Evolutionary conservation across 2,329 filamentous ascomycete genomes (phyloP), one percentile per base, ranked within the genome.

Genomic region (Trichoderma sp.): DNA sequence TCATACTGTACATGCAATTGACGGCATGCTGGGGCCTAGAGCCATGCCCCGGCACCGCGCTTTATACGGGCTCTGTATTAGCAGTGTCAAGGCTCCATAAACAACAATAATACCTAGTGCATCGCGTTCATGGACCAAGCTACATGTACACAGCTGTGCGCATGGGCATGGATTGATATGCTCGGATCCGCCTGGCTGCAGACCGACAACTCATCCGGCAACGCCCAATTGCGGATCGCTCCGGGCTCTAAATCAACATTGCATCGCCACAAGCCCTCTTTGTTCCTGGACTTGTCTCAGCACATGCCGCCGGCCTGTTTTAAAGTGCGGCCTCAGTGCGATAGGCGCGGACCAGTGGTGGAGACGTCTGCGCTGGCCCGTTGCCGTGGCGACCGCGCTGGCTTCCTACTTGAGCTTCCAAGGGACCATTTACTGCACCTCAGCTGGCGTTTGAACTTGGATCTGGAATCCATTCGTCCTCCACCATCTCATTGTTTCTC

Each of bases 361-460:
- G 64, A 37, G 64, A 58, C 63, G 55, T 59, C 40, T 52, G 64
- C 57, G 66, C 35, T 63, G 58, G 58, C 37, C 58, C 58, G 78
- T 80, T 79, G 78, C 77, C 70, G 70, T 79, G 77, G 77, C 71
- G 74, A 79, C 77, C 60, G 5, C 62, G 55, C 43, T 53, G 35
- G 27, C 68, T 67, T 56, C 63, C 55, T 73, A 77, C 75, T 78
- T 79, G 77, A 79, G 72, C 66, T 72, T 43, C 68, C 72, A 55
- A 59, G 62, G 70, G 57, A 63, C 72, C 72, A 73, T 73, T 43
- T 73, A 73, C 59, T 70, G 59, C 72, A 74, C 71, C 72, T 70
- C 69, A 69, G 67, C 61, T 33, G 69, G 72, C 74, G 24, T 72
- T 71, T 72, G 73, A 75, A 71, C 75, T 72, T 74, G 49, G 73